A percentile compares a stretch with the other conserved stretches of the same genome.
Evolutionary conservation across 2,329 filamentous ascomycete species (phyloP).

Genomic region (Penicillium rolfsii): DNA sequence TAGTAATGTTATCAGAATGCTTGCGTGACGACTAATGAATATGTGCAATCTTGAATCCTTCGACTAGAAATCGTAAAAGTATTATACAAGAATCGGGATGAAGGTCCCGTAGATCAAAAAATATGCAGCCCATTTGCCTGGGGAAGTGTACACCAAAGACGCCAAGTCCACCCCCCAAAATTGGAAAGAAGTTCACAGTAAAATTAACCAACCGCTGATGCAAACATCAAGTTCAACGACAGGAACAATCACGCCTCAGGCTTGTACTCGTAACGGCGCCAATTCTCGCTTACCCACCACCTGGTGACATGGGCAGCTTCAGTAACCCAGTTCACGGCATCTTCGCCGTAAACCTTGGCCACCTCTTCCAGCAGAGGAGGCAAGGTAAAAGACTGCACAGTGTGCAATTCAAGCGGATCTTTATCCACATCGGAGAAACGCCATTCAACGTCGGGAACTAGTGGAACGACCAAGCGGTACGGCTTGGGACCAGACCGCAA

Average conservation of each 20-base stretch:
- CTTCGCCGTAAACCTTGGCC: slow-evolving; percentile 33
- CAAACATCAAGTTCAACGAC: not conserved
- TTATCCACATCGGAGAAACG: slow-evolving; percentile 40
- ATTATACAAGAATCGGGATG: slow-evolving; percentile 8
- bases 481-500: slow-evolving; percentile 76
- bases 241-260: slow-evolving; percentile 9
- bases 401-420: slow-evolving; percentile 41
- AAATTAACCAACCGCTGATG: not conserved
- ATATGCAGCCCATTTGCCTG: not conserved
- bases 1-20: not conserved
- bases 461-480: slow-evolving; percentile 71
- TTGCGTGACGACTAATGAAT: not conserved
- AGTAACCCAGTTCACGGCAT: slow-evolving; percentile 40
- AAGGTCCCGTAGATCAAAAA: not conserved
- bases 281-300: slow-evolving; percentile 47
- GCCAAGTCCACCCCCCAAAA: not conserved
- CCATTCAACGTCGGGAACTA: slow-evolving; percentile 69
- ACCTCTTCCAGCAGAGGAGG: slow-evolving; percentile 34
- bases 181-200: not conserved
- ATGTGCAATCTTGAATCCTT: not conserved
- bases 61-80: not conserved
- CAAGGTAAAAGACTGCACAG: slow-evolving; percentile 40
- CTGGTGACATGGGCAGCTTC: slow-evolving; percentile 42
- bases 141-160: slow-evolving; percentile 5
- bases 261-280: slow-evolving; percentile 26